Percentiles rank a stretch among this genome's conserved stretches.
These are phyloP conservation scores for Corylus avellana DNA, from an alignment of 306 rosid genomes.

Conservation along the genomic window DNA sequence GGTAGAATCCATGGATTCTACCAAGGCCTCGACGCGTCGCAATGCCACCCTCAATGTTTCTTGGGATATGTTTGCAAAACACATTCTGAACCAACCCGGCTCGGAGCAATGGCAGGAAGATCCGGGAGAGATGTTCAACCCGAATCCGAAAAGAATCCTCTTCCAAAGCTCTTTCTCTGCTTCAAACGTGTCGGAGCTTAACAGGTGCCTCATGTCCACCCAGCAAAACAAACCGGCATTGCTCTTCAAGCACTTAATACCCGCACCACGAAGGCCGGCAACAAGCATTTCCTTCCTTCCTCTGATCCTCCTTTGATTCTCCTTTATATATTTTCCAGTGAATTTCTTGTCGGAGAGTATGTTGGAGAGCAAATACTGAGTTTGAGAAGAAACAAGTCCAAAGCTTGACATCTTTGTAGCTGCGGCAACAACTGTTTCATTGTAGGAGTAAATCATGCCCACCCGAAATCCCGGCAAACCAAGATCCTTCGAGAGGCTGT, in stretches of 20 bases:
- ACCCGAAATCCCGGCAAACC: constrained; percentile 77
- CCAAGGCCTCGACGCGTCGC: constrained; percentile 52
- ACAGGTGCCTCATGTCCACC: constrained; percentile 79
- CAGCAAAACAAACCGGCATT: constrained; percentile 82
- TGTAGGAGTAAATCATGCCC: constrained; percentile 80
- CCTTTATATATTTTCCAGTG: constrained; percentile 40
- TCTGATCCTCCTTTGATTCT: constrained; percentile 44
- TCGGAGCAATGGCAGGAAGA: constrained; percentile 83
- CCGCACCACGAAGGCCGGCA: constrained; percentile 49
- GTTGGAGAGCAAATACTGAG: constrained; percentile 59
- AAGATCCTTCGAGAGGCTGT: constrained; percentile 75
- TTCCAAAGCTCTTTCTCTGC: constrained; percentile 84
- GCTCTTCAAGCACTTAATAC: constrained; percentile 61
- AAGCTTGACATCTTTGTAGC: constrained; percentile 98
- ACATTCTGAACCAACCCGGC: constrained; percentile 91
- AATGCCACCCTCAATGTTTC: constrained; percentile 63
- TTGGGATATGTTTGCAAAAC: constrained; percentile 82
- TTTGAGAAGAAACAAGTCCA: constrained; percentile 74
- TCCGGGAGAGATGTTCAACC: constrained; percentile 77
- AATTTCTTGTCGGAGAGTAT: constrained; percentile 55
- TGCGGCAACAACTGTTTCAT: constrained; percentile 42
- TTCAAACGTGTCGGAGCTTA: constrained; percentile 48
- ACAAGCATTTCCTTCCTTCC: constrained; percentile 51
- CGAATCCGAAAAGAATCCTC: constrained; percentile 48
- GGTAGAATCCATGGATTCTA: background rate